Evolutionary conservation across 164 flowering plant genomes (phyloP).

Genomic region (Vitis labrusca): DNA sequence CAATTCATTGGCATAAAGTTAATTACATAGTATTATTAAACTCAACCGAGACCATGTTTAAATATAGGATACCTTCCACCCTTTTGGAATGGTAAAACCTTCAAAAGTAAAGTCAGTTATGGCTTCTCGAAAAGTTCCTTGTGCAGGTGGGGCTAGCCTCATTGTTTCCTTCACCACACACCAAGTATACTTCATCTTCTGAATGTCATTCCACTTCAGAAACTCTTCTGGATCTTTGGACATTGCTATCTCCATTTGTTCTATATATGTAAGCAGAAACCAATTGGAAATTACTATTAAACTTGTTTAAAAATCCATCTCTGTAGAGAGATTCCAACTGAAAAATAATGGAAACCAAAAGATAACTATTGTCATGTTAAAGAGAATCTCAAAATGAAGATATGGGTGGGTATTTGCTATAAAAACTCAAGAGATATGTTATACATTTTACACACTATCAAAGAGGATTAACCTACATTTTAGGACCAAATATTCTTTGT

Average conservation of each 20-base stretch:
- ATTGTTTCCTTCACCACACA: constrained; percentile 50
- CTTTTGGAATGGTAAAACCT: constrained; percentile 54
- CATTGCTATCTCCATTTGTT: constrained; percentile 46
- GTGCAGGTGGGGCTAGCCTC: constrained; percentile 49
- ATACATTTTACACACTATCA: no score
- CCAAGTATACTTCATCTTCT: constrained; percentile 60
- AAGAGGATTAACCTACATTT: no score
- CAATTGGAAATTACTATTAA: no score
- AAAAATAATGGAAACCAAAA: not conserved
- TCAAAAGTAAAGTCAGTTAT: constrained; percentile 36
- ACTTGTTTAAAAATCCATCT: no score
- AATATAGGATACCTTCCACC: constrained; percentile 48
- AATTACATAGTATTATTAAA: no score
- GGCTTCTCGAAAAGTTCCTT: constrained; percentile 56
- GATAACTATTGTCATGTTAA: no score
- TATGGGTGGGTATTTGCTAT: no score
- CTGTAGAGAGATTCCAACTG: not conserved
- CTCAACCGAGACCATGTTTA: no score
- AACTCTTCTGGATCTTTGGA: constrained; percentile 31
- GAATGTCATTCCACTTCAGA: constrained; percentile 48
- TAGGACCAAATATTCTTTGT: no score
- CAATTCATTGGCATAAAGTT: no score
- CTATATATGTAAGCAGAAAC: constrained; percentile 9
- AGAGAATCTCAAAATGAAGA: no score
- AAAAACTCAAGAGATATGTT: no score